Evolutionary conservation across 495 filamentous ascomycete genomes (phyloP), one percentile per base, ranked within the genome.

Genomic region (Annulohypoxylon maeteangense): DNA sequence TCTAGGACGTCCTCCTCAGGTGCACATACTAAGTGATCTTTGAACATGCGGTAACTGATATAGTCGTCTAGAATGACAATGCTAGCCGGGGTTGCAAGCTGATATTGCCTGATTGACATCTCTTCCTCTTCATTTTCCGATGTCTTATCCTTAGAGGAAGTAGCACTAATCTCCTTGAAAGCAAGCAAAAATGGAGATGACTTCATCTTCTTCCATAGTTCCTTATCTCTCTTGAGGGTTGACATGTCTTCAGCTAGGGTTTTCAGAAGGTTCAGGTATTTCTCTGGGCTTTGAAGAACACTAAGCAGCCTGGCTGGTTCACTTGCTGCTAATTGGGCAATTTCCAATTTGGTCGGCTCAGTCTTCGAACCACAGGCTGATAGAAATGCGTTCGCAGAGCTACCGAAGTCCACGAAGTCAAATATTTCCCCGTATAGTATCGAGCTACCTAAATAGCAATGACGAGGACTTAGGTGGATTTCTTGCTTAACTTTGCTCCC

Each of bases 361-460:
- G 88, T 87, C 76, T 95, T 98, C 3, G 93, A 93, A 2, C 96
- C 96, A 61, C 92, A 91, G 55, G 90, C 90, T 71, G 93, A 84
- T 5, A 99, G 82, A 74, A 99, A 98, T 0, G 90, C 81, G 72
- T 98, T 97, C 3, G 93, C 95, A 74, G 94, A 88, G 56, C 85
- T 78, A 3, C 94, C 93, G 80, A 97, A 98, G 77, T 98, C 91
- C 3, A 98, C 93, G 79, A 97, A 99, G 76, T 98, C 94, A 69
- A 98, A 97, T 16, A 99, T 93, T 27, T 95, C 92, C 38, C 87
- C 90, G 71, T 94, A 98, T 11, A 86, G 87, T 20, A 89, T 82
- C 62, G 90, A 90, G 23, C 85, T 87, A 22, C 92, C 90, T 6
- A 99, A 84, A 79, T 95, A 97, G 74, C 91, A 93, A 32, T 87